Evolutionary conservation across 768 basidiomycete species (phyloP).

Genomic region (Russula abietina): DNA sequence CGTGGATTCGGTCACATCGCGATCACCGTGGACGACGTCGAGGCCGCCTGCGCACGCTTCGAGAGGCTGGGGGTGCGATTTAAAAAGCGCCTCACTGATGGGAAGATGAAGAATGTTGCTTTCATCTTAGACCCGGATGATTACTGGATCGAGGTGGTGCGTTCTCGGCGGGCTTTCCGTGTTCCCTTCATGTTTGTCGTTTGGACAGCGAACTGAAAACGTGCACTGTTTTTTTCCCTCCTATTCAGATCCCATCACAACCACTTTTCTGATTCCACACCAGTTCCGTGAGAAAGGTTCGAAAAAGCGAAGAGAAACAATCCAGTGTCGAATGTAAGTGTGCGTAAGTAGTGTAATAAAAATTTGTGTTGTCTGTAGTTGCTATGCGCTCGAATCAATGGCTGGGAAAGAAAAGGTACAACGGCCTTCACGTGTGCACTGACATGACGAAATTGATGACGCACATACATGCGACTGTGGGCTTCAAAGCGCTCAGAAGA

Average conservation of each 20-base stretch:
- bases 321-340: too few relatives aligned
- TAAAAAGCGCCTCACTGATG: constrained; percentile 82
- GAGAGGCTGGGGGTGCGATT: constrained; percentile 75
- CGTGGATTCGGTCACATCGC: constrained; percentile 86
- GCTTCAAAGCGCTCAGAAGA: too few relatives aligned
- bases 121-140: constrained; percentile 85
- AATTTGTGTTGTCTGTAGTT: neutral
- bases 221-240: neutral
- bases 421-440: too few relatives aligned
- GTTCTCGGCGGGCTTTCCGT: neutral
- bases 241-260: constrained; percentile 1
- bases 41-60: constrained; percentile 77
- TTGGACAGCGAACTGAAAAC: too few relatives aligned
- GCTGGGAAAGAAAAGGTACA: too few relatives aligned
- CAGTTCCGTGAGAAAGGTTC: neutral
- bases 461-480: too few relatives aligned
- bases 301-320: neutral
- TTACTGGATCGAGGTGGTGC: constrained; percentile 26
- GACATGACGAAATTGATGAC: too few relatives aligned
- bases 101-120: constrained; percentile 79
- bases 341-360: neutral
- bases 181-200: neutral
- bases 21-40: constrained; percentile 75
- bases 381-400: neutral
- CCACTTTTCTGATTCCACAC: neutral